Percentiles rank a stretch among this genome's conserved stretches.
Conservation (phyloP, 352 stramenopile species). For the Pythium rhizo-oryzae region DNA sequence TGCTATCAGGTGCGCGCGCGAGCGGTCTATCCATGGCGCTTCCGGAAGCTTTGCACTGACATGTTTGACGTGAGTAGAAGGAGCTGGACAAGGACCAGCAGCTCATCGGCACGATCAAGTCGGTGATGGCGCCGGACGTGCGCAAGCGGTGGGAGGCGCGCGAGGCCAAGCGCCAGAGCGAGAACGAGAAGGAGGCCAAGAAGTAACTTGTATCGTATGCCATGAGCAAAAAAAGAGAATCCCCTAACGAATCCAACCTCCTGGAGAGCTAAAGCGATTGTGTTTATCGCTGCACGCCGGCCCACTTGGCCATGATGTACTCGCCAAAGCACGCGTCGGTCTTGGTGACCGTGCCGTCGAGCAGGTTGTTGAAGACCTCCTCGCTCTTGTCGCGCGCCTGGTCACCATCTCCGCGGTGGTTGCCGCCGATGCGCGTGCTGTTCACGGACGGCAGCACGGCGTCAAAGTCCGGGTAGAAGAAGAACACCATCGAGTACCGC, state of each 20-base stretch:
- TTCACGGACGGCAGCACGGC: constrained; percentile 55
- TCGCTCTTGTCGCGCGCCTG: constrained; percentile 17
- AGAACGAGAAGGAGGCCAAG: not conserved
- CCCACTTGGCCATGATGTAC: constrained; percentile 87
- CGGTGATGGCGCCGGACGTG: constrained; percentile 62
- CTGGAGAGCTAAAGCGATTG: not conserved
- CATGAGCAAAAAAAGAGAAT: not conserved
- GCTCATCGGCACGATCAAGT: constrained; percentile 67
- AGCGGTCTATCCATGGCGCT: too few species aligned
- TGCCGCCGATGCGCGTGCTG: constrained; percentile 47
- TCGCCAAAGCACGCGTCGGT: constrained; percentile 66
- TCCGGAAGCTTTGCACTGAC: too few species aligned
- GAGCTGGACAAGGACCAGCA: constrained; percentile 64
- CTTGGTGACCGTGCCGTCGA: constrained; percentile 66
- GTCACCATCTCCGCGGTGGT: constrained; percentile 24
- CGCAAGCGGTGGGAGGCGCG: constrained; percentile 56
- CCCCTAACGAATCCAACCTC: not conserved
- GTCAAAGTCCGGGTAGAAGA: constrained; percentile 86
- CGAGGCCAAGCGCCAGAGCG: constrained; percentile 26
- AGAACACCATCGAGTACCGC: constrained; percentile 84
- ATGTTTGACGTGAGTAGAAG: too few species aligned
- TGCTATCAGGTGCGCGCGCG: constrained; percentile 65
- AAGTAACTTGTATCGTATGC: not conserved
- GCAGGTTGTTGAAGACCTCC: constrained; percentile 67
- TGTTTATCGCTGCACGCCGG: constrained; percentile 58